A percentile compares a stretch with the other conserved stretches of the same genome.
phyloP scores from a whole-genome alignment of 1,139 yeast species.

The Ogataea hybrid region DNA sequence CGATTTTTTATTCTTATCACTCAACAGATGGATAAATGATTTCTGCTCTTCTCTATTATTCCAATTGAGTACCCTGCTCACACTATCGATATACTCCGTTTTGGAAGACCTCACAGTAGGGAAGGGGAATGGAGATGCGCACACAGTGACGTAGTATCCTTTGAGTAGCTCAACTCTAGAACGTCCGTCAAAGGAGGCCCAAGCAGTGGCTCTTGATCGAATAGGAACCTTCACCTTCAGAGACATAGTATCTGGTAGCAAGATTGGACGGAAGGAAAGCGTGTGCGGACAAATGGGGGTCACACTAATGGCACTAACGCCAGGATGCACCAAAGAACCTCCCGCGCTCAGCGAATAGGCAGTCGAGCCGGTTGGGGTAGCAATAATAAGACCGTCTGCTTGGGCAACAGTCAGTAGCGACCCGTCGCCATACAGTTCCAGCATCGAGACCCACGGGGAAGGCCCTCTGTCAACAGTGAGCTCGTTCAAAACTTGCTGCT shows the following conservation, averaged over 20 bases:
- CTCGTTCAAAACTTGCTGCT: slow-evolving; percentile 81
- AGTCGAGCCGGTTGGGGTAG: slow-evolving; percentile 92
- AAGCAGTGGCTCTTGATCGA: slow-evolving; percentile 72
- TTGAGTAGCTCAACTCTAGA: slow-evolving; percentile 64
- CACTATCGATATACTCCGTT: slow-evolving; percentile 80
- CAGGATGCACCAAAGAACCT: slow-evolving; percentile 87
- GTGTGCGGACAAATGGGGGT: slow-evolving; percentile 96
- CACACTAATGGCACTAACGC: slow-evolving; percentile 82
- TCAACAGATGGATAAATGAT: slow-evolving; percentile 58
- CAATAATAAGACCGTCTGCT: slow-evolving; percentile 85
- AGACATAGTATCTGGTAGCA: slow-evolving; percentile 83
- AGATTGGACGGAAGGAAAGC: slow-evolving; percentile 79
- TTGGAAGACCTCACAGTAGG: slow-evolving; percentile 78
- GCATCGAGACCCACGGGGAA: slow-evolving; percentile 79
- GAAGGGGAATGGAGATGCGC: slow-evolving; percentile 79
- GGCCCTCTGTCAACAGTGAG: slow-evolving; percentile 87
- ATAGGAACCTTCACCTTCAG: slow-evolving; percentile 72
- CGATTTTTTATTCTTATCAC: slow-evolving; percentile 44
- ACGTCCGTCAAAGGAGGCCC: slow-evolving; percentile 91
- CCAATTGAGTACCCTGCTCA: slow-evolving; percentile 83
- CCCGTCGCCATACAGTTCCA: slow-evolving; percentile 82
- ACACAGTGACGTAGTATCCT: slow-evolving; percentile 76
- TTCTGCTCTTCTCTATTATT: slow-evolving; percentile 80
- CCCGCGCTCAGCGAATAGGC: slow-evolving; percentile 91
- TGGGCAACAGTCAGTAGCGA: slow-evolving; percentile 79